Evolutionary conservation across 1,284 basidiomycete species (phyloP), one percentile per base, ranked within the genome.

Genomic region (Heterobasidion occidentale): DNA sequence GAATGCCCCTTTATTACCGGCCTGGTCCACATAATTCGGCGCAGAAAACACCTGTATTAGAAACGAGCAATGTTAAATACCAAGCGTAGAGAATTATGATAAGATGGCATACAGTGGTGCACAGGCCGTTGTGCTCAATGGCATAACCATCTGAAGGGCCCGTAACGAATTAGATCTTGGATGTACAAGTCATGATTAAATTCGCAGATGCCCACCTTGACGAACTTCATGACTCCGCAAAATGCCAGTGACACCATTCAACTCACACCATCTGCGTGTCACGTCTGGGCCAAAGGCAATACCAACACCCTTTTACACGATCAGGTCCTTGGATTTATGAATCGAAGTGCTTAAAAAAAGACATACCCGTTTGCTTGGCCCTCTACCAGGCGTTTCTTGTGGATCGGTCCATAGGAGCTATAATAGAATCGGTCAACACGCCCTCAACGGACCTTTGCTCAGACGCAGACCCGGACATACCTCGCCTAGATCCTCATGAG

Each of bases 141-240:
- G 91, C 84, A 70, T 94, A 96, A 19, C 93, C 90, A 63, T 86
- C 89, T 90, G 44, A 27, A 27, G 27, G 27, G 46, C 42, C 53
- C 36, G 3, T 12, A 48, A 48, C 19, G 19, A 7, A 20, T 33
- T 17, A 17, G 27, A 19, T 48, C 42, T 3, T 14, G 17, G 42
- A 19, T 20, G 48, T 5, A 4, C 15, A 50, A 27, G 15, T 34
- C 15, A 50, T 5, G 7, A 11, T 50, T 8, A 50, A 11, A 2
- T 15, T 50, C 19, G 51, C 38, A 35, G 34, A 51, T 11, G 54
- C 78, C 56, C 63, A 88, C 90, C 87, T 78, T 96, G 92, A 57
- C 97, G 86, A 48, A 99, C 96, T 81, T 99, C 97, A 71, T 99
- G 97, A 63, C 92, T 94, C 54, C 97, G 88, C 64, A 99, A 88